Evolutionary conservation across 2,329 filamentous ascomycete species (phyloP), one percentile per base, ranked within the genome.

Genomic region (Botrytis galanthina): DNA sequence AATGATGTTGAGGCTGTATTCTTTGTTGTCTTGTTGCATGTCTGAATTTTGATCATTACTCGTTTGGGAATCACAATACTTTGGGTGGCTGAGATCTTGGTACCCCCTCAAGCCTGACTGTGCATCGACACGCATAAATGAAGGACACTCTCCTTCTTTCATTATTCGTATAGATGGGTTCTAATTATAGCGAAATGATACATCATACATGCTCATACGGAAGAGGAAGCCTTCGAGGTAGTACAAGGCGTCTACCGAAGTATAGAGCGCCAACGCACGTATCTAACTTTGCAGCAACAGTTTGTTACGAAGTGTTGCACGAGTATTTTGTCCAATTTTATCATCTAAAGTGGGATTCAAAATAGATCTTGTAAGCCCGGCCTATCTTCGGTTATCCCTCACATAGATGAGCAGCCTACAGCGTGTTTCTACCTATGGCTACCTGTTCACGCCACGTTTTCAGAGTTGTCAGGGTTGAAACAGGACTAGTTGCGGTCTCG

Each of bases 11-110:
- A 60, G 32, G 8, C 26, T 10, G 26, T 20, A 7, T 35, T 46
- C 9, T 70, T 26, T 7, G 12, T 22, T 70, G 37, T 62, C 29
- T 46, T 67, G 70, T 72, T 72, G 70, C 70, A 72, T 54, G 48
- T 72, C 70, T 57, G 20, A 37, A 72, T 29, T 59, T 66, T 39
- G 59, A 67, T 71, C 71, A 72, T 72, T 72, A n/a, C 71, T 67
- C 6, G 60, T 72, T 68, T 60, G 32, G 71, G 62, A 48, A 51
- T 8, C 14, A 39, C 29, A 63, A 57, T 12, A 42, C 9, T 51
- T 68, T 42, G n/a, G 51, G 51, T 29, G 51, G 51, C 51, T 57
- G 51, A 57, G 29, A 57, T 14, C n/a, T 18, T 57, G 7, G 51
- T 18, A 32, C 14, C 51, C 48, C 51, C 51, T 57, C n/a, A 57